Evolutionary conservation across 2,329 filamentous ascomycete species (phyloP).

Genomic region (Hypoxylon sp.): DNA sequence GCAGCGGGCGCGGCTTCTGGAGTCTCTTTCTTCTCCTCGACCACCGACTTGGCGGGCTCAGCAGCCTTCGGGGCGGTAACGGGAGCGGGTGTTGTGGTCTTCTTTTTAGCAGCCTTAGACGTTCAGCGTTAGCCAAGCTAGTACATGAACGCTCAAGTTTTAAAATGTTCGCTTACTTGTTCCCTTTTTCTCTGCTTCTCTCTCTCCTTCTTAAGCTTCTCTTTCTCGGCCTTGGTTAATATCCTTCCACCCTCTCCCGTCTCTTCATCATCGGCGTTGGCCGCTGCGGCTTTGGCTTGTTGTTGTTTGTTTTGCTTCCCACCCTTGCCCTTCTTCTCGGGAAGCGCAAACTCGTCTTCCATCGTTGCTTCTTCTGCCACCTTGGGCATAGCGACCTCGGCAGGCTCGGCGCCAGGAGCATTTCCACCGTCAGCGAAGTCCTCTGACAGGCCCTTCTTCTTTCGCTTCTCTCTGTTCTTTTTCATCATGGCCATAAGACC

Average conservation of each 20-base stretch:
- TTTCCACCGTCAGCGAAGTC: constrained; percentile 78
- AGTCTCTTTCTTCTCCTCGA: constrained; percentile 59
- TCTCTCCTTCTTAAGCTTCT: constrained; percentile 96
- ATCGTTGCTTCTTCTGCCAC: constrained; percentile 81
- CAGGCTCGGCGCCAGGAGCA: constrained; percentile 54
- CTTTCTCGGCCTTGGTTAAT: constrained; percentile 98
- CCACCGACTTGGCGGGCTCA: constrained; percentile 62
- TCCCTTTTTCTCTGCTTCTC: constrained; percentile 99
- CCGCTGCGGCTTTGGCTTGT: constrained; percentile 49
- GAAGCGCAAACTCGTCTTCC: constrained; percentile 86
- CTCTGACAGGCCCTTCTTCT: constrained; percentile 83
- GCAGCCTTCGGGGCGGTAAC: constrained; percentile 62
- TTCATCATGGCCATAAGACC: constrained; percentile 82
- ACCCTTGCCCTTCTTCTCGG: constrained; percentile 78
- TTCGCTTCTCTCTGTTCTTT: constrained; percentile 86
- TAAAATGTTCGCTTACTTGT: constrained; percentile 69
- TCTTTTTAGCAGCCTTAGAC: constrained; percentile 82
- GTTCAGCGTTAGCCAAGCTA: constrained; percentile 8
- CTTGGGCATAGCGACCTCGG: constrained; percentile 67
- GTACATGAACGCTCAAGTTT: neutral
- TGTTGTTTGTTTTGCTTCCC: constrained; percentile 57
- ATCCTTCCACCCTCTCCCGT: constrained; percentile 70
- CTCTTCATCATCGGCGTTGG: constrained; percentile 57
- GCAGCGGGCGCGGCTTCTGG: constrained; percentile 51
- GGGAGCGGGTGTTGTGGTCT: constrained; percentile 61